Conservation (phyloP, 192 early-diverging fungal genomes). For the Backusella westeae region DNA sequence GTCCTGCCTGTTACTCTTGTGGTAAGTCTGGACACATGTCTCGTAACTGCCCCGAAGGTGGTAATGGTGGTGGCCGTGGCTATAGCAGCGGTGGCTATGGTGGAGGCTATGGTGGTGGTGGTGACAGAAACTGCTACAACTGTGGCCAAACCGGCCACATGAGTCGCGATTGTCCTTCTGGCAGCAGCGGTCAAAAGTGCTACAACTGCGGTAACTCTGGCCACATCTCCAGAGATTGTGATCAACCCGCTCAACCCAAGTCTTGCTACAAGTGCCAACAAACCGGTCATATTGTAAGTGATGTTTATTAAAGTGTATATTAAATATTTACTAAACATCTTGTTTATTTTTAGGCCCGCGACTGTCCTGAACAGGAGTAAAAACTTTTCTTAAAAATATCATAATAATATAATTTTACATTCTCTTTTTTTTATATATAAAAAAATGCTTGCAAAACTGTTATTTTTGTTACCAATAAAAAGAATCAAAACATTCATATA, state of each 20-base stretch:
- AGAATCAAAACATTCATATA: not conserved
- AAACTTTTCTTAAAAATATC: not conserved
- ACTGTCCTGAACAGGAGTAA: slow-evolving; percentile 11
- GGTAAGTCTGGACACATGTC: slow-evolving; percentile 52
- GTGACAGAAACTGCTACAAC: slow-evolving; percentile 26
- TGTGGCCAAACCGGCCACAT: slow-evolving; percentile 35
- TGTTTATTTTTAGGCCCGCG: slow-evolving; percentile 8
- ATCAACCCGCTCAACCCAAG: slow-evolving; percentile 34
- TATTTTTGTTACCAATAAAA: slow-evolving; percentile 4
- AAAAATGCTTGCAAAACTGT: slow-evolving; percentile 7
- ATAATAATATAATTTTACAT: slow-evolving; percentile 1
- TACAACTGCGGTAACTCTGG: slow-evolving; percentile 41
- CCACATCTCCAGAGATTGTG: slow-evolving; percentile 34
- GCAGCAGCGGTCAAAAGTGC: slow-evolving; percentile 30
- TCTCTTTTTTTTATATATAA: not conserved
- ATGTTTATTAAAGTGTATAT: not conserved
- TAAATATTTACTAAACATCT: not conserved
- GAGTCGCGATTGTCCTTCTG: slow-evolving; percentile 35
- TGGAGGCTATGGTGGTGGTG: slow-evolving; percentile 34
- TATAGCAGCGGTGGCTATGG: not conserved
- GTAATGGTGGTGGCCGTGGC: slow-evolving; percentile 19
- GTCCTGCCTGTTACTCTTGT: slow-evolving; percentile 50
- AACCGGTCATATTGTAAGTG: slow-evolving; percentile 41
- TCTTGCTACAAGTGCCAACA: slow-evolving; percentile 53
- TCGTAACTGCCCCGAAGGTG: slow-evolving; percentile 48